A percentile compares a stretch with the other conserved stretches of the same genome.
These are phyloP conservation scores for Plenodomus tracheiphilus DNA, from an alignment of 2,329 filamentous ascomycete genomes.

Conservation along the genomic window DNA sequence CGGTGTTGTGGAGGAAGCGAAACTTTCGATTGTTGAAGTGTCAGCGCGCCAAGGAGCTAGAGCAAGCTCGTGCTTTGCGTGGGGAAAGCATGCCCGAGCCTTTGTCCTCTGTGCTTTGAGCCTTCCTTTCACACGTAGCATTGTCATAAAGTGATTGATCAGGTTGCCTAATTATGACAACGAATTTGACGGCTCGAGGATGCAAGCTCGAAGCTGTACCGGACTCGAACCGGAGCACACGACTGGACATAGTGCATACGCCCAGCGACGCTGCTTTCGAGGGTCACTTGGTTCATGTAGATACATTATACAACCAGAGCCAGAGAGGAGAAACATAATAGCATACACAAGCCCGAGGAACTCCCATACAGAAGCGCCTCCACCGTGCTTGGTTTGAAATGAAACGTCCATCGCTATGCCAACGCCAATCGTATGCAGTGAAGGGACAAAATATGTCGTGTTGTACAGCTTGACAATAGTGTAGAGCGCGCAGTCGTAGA, in stretches of 20 bases:
- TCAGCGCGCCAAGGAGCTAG: conserved; percentile 19
- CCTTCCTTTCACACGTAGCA: too few relatives aligned
- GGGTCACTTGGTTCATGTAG: too few relatives aligned
- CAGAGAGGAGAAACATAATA: conserved; percentile 21
- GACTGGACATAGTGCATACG: too few relatives aligned
- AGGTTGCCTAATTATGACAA: too few relatives aligned
- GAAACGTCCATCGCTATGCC: conserved; percentile 24
- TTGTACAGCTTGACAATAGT: background rate
- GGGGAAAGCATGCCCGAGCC: background rate
- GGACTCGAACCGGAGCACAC: too few relatives aligned
- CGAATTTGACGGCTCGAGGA: too few relatives aligned
- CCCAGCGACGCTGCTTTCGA: too few relatives aligned
- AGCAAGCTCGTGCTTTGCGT: background rate
- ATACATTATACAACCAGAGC: conserved; percentile 20
- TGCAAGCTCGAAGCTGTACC: too few relatives aligned
- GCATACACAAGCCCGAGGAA: conserved; percentile 6
- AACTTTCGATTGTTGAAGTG: conserved; percentile 14
- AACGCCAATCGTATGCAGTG: conserved; percentile 29
- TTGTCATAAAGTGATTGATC: too few relatives aligned
- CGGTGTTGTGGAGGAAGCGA: conserved; percentile 7
- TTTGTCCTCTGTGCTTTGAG: too few relatives aligned
- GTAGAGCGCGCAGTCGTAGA: too few relatives aligned
- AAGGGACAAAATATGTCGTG: background rate
- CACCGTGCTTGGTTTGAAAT: conserved; percentile 5
- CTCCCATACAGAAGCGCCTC: conserved; percentile 8